Base-by-base conservation (phyloP, 2,329 filamentous ascomycete genomes). In the Colletotrichum sp. region DNA sequence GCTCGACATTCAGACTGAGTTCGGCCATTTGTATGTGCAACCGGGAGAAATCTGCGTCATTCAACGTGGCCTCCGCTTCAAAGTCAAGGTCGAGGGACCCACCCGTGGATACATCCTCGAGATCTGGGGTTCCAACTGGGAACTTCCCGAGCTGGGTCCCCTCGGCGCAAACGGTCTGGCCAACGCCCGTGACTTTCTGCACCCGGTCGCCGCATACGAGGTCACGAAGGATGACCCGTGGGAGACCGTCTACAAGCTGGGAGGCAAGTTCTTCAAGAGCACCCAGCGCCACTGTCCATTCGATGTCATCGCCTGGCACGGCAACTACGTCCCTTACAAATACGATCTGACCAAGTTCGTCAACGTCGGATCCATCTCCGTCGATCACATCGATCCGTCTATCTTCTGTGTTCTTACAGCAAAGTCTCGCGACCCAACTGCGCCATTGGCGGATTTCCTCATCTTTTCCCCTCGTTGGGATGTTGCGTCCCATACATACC, bases 271-370 rank as follows among this genome's bases (percentile, higher is more conserved):
- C 47, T 93, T 92, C 78, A 84, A 83, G 27, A 90, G 88, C 69
- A 87, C 86, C 27, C 92, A 94, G 79, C 85, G 85, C 27, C 92
- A 94, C 79, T 91, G 88, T 4, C 92, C 93, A 0, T 94, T 93
- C 78, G 92, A 94, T 76, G 92, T 94, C 2, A 90, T 93, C 1
- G 92, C 91, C 3, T 94, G 92, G 92, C 92, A 93, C 77, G 92
- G 92, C n/a, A 91, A 90, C 66, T 93, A 93, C 77, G 90, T 90
- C 68, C 88, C 88, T 0, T 90, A 86, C 81, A 90, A 90, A 79
- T 90, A 90, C 78, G 88, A 88, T 65, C 79, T 90, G 6, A 88
- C 87, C 9, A 89, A 88, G 71, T 83, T 92, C 85, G 79, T 93
- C 86, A 87, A 88, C 82, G 82, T 90, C 81, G 91, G 89, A 65